Base-by-base conservation (phyloP, 169 alveolate genomes). In the Plasmodium berghei region DNA sequence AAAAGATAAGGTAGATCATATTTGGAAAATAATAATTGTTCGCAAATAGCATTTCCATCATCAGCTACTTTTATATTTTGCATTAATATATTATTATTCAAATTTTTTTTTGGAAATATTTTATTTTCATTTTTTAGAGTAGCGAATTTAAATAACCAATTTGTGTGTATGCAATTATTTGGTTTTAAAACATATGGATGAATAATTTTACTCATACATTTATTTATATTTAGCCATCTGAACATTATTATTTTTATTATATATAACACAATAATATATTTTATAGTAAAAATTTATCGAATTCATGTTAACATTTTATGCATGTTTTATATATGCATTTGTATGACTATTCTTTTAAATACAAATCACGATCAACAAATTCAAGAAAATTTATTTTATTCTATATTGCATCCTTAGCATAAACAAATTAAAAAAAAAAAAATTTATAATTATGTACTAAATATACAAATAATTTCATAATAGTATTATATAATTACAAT, bases 1-100 rank as follows among this genome's bases (percentile, higher is more conserved):
- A 75, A 55, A 22, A 63, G 59, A 54, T 75, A 75, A 28, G 89
- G 89, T 22, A 75, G 49, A 24, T 69, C 64, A 45, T 75, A 75
- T 58, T 75, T 75, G 5, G 89, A 75, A 45, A 62, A 75, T 20
- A 62, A 62, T 22, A 75, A 14, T 28, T 69, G 42, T 45, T 75
- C 89, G 28, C 89, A 75, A 14, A 48, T 48, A 9, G 52, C 64
- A 42, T 63, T 34, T 45, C 66, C 89, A 62, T 75, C 88, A n/a
- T 75, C 75, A 9, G 89, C 28, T 62, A 58, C 64, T 55, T 55
- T 75, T 34, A 75, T 46, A 63, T 75, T 75, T 75, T 75, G 89
- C 89, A 75, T 75, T 52, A 75, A 63, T 20, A 75, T 66, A 75
- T 75, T 75, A 4, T 34, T 34, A 58, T 75, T 75, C 54, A 75